phyloP scores from a whole-genome alignment of 2,329 filamentous ascomycete genomes.

The Cryphonectria parasitica region DNA sequence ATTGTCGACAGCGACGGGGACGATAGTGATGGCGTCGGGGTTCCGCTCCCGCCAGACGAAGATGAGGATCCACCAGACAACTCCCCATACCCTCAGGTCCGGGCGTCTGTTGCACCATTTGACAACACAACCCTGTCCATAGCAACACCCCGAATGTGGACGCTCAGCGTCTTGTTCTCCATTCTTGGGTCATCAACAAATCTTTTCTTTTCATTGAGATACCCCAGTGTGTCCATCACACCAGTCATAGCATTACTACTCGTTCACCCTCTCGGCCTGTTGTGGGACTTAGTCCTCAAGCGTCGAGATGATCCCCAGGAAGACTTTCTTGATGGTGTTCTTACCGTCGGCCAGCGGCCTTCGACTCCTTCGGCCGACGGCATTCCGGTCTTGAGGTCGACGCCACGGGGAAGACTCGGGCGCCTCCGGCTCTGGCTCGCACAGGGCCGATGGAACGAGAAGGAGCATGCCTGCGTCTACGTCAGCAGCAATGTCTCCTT shows the following conservation, averaged over 20 bases:
- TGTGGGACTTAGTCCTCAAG: slow-evolving; percentile 78
- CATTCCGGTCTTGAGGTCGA: slow-evolving; percentile 15
- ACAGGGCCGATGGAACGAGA: slow-evolving; percentile 84
- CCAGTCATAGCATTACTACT: slow-evolving; percentile 86
- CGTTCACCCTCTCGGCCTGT: slow-evolving; percentile 78
- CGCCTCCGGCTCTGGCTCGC: slow-evolving; percentile 73
- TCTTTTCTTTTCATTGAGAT: slow-evolving; percentile 86
- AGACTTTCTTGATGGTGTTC: slow-evolving; percentile 50
- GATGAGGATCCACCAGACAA: slow-evolving; percentile 65
- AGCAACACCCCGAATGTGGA: slow-evolving; percentile 88
- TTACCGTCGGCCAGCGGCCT: slow-evolving; percentile 30
- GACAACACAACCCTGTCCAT: slow-evolving; percentile 81
- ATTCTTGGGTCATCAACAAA: slow-evolving; percentile 83
- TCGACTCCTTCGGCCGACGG: slow-evolving; percentile 27
- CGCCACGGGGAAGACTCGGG: slow-evolving; percentile 34
- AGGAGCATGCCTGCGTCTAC: slow-evolving; percentile 87
- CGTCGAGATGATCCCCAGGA: slow-evolving; percentile 58
- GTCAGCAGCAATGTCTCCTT: slow-evolving; percentile 90
- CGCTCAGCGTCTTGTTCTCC: slow-evolving; percentile 76
- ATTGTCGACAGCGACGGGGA: slow-evolving; percentile 42
- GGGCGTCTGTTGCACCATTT: slow-evolving; percentile 75
- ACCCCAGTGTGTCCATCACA: slow-evolving; percentile 87
- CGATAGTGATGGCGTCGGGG: slow-evolving; percentile 38
- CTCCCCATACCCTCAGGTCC: slow-evolving; percentile 77
- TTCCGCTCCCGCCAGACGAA: slow-evolving; percentile 45